Percentiles rank a stretch among this genome's conserved stretches.
phyloP scores from a whole-genome alignment of 805 yeast genomes.

The Novakomyces olei region DNA sequence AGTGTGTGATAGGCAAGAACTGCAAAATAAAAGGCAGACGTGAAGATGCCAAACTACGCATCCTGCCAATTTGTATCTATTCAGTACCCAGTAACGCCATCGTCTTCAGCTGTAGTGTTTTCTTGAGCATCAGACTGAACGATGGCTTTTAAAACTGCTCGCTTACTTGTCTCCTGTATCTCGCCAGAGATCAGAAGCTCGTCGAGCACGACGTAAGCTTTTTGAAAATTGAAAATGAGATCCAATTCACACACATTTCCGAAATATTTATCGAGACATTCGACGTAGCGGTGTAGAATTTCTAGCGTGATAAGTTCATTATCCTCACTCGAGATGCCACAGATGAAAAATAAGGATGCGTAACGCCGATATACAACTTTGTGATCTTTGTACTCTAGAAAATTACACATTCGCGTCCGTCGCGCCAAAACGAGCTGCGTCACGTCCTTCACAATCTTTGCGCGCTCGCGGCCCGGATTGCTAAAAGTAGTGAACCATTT shows the following conservation, averaged over 20 bases:
- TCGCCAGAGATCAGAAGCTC: constrained; percentile 84
- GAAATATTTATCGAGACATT: constrained; percentile 64
- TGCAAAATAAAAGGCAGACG: too few relatives aligned
- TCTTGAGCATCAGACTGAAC: constrained; percentile 76
- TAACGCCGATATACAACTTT: constrained; percentile 80
- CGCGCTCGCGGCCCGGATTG: constrained; percentile 73
- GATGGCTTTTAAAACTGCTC: constrained; percentile 39
- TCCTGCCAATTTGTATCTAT: too few relatives aligned
- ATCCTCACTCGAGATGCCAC: constrained; percentile 54
- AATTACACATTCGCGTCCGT: constrained; percentile 87
- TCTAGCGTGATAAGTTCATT: constrained; percentile 69
- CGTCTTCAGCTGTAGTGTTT: constrained; percentile 41
- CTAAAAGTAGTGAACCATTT: constrained; percentile 78
- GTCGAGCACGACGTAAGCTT: constrained; percentile 60
- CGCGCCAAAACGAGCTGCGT: constrained; percentile 69
- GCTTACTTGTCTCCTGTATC: constrained; percentile 63
- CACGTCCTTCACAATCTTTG: constrained; percentile 62
- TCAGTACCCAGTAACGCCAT: constrained; percentile 13
- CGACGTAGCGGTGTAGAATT: constrained; percentile 70
- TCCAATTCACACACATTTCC: constrained; percentile 87
- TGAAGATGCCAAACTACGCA: too few relatives aligned
- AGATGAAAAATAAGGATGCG: constrained; percentile 73
- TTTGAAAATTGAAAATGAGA: constrained; percentile 75
- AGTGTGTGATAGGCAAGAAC: too few relatives aligned
- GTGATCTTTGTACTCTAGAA: constrained; percentile 56